Percentiles rank a stretch among this genome's conserved stretches.
These are phyloP conservation scores for Termitomyces eurrhizus DNA, from an alignment of 768 basidiomycete species.

Conservation along the genomic window DNA sequence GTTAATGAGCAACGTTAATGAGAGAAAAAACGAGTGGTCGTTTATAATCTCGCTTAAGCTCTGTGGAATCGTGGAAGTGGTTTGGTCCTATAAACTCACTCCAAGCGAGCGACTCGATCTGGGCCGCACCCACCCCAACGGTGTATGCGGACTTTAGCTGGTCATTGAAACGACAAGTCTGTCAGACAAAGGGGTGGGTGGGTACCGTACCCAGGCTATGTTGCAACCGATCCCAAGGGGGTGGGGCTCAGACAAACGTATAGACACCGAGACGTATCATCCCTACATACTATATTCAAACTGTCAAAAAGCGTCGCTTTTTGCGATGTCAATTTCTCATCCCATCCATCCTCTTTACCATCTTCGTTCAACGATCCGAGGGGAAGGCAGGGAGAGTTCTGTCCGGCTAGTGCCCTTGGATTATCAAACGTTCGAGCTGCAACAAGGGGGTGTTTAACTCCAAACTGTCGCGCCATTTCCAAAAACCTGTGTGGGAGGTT, in stretches of 20 bases:
- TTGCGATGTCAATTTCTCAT: neutral
- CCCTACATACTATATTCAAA: neutral
- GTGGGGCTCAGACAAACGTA: neutral
- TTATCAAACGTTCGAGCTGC: conserved; percentile 7
- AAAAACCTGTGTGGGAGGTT: neutral
- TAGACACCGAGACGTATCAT: conserved; percentile 2
- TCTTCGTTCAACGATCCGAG: conserved; percentile 1
- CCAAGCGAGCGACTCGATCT: neutral
- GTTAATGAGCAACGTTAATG: neutral
- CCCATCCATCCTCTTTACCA: neutral
- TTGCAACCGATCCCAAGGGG: neutral
- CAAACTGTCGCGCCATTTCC: neutral
- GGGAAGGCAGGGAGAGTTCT: neutral
- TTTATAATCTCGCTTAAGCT: neutral
- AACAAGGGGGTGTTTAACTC: conserved; percentile 9
- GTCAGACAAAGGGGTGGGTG: neutral
- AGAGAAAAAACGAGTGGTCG: no score
- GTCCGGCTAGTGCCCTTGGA: conserved; percentile 9
- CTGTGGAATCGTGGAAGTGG: neutral
- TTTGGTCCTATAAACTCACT: no score
- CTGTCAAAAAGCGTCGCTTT: neutral
- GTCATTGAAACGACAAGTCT: conserved; percentile 1
- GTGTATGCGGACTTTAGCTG: neutral
- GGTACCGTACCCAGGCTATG: neutral
- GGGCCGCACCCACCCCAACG: neutral